phyloP scores from a whole-genome alignment of 2,329 filamentous ascomycete genomes.

The Colletotrichum sp. region DNA sequence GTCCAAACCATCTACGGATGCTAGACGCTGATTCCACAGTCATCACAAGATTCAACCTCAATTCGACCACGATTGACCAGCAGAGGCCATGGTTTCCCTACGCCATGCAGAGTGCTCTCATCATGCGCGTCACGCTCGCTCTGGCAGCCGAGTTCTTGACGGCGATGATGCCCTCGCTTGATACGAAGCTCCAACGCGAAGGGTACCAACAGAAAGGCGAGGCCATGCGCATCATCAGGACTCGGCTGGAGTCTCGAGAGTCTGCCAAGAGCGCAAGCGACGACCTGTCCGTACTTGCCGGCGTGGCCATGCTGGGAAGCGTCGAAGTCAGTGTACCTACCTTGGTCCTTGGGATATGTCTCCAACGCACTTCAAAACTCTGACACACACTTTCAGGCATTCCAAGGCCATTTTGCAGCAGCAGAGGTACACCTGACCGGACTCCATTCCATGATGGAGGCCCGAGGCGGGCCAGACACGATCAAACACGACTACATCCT shows the following conservation, averaged over 20 bases:
- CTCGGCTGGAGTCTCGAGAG: neutral
- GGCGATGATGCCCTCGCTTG: conserved; percentile 7
- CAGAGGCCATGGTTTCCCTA: conserved; percentile 23
- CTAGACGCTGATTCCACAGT: conserved; percentile 9
- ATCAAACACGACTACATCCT: conserved; percentile 22
- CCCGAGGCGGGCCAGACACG: conserved; percentile 15
- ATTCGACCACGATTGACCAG: conserved; percentile 14
- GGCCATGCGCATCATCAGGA: conserved; percentile 15
- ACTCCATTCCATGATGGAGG: conserved; percentile 17
- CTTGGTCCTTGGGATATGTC: neutral
- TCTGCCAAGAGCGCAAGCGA: neutral
- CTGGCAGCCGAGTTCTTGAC: conserved; percentile 20
- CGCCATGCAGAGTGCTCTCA: conserved; percentile 21
- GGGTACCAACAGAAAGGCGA: conserved; percentile 22
- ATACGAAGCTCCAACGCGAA: conserved; percentile 9
- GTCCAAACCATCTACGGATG: neutral
- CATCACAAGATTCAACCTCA: conserved; percentile 20
- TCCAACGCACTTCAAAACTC: neutral
- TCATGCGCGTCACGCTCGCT: conserved; percentile 21
- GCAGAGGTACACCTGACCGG: conserved; percentile 19
- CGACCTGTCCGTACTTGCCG: conserved; percentile 10
- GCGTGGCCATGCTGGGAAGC: conserved; percentile 15
- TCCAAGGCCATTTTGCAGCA: conserved; percentile 18
- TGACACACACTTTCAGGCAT: conserved; percentile 4
- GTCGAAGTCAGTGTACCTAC: conserved; percentile 10